Base-by-base conservation (phyloP, 2,329 filamentous ascomycete species). In the Ophiostoma perfectum region DNA sequence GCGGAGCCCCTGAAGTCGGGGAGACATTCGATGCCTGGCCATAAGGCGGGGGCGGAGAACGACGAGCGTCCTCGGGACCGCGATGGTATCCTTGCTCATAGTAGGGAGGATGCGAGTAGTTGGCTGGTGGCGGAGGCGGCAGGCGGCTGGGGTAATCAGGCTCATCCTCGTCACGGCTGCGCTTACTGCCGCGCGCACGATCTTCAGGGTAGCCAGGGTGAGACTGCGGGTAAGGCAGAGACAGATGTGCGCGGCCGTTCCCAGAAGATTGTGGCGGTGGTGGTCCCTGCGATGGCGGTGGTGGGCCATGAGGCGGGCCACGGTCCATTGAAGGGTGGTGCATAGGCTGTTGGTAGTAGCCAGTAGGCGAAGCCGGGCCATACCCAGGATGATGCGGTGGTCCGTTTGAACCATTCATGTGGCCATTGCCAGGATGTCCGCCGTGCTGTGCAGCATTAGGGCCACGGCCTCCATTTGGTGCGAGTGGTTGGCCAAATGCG, bases 401-500 rank as follows among this genome's bases (percentile, higher is more conserved):
- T 18, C 9, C 70, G 4, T 39, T 63, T 3, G 68, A 11, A 0
- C 70, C 70, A 16, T 67, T 69, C 67, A 67, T 71, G 4, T 60
- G 52, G 1, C 69, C 70, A 66, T 71, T 73, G 65, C 67, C 65
- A 68, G 63, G 70, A 66, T 64, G 63, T 14, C 63, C 42, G 9
- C n/a, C 27, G 11, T 18, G 55, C 27, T 18, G 55, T 60, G 27
- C 63, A 4, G 63, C 27, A n/a, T 67, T 27, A 49, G 66, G 70
- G 66, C 64, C 72, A 52, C 64, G 73, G 47, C 69, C 72, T 41
- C 68, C 71, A 68, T 69, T 73, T 41, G 49, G 68, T 2, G 67
- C 71, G 58, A 87, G 72, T 27, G 84, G 84, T 70, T 87, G 84
- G 9, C 84, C 84, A 71, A 86, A 86, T 0, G 84, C 83, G 36